Percentiles rank a stretch among this genome's conserved stretches.
Conservation (phyloP, 73 alveolate genomes). For the Paramecium bursaria region DNA sequence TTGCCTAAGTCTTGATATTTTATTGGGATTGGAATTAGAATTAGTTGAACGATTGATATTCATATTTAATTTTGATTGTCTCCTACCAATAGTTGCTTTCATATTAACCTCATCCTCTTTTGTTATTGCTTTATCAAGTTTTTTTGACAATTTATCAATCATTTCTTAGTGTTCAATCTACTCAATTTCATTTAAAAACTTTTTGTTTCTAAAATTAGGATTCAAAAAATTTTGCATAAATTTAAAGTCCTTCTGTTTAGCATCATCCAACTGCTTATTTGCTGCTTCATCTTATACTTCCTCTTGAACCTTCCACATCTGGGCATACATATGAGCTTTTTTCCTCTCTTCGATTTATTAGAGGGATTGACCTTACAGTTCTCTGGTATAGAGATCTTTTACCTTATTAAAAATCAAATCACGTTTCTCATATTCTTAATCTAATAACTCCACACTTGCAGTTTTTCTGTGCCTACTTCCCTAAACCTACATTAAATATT, state of each 20-base stretch:
- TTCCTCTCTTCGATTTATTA: slow-evolving; percentile 61
- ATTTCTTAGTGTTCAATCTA: slow-evolving; percentile 34
- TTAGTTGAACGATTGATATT: not conserved
- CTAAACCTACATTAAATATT: not conserved
- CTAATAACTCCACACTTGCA: slow-evolving; percentile 23
- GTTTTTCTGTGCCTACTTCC: slow-evolving; percentile 11
- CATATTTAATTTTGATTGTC: slow-evolving; percentile 4
- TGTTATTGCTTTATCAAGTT: slow-evolving; percentile 9
- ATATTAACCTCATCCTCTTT: slow-evolving; percentile 32
- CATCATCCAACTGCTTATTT: slow-evolving; percentile 11
- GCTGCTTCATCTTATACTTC: not conserved
- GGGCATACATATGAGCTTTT: slow-evolving; percentile 4
- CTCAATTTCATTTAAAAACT: slow-evolving; percentile 18
- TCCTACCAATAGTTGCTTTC: slow-evolving; percentile 34
- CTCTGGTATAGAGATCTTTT: slow-evolving; percentile 45
- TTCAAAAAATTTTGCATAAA: not conserved
- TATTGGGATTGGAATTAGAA: not conserved
- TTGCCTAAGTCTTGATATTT: not conserved
- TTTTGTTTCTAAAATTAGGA: slow-evolving; percentile 55
- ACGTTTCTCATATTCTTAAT: slow-evolving; percentile 56
- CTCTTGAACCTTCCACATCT: slow-evolving; percentile 22
- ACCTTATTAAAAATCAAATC: slow-evolving; percentile 58
- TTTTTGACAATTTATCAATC: slow-evolving; percentile 48
- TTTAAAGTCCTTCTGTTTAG: slow-evolving; percentile 30
- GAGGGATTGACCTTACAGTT: slow-evolving; percentile 59